Percentiles rank a stretch among this genome's conserved stretches.
phyloP scores from a whole-genome alignment of 2,329 filamentous ascomycete species.

The Trichoderma sp. region DNA sequence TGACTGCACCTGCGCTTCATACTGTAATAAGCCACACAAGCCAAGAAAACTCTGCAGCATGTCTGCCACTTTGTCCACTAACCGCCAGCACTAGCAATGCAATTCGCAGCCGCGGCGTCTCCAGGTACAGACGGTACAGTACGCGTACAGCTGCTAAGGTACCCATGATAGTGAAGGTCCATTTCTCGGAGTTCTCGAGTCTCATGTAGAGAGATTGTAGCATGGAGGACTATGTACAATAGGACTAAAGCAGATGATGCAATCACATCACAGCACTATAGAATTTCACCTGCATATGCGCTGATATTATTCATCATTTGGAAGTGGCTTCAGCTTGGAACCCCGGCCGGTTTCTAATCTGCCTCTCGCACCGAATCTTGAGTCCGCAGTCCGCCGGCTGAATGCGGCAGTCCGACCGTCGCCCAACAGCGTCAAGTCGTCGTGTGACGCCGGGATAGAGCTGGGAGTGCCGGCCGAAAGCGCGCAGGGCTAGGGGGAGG shows the following conservation, averaged over 20 bases:
- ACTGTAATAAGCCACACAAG: background rate
- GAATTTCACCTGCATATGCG: background rate
- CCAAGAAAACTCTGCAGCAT: background rate
- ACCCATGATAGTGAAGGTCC: background rate
- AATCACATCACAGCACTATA: slow-evolving; percentile 8
- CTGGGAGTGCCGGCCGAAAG: background rate
- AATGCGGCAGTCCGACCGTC: background rate
- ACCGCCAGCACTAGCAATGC: background rate
- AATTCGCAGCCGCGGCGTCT: background rate
- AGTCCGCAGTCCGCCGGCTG: background rate
- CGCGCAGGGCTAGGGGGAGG: background rate
- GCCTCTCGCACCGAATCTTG: background rate
- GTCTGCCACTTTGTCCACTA: background rate
- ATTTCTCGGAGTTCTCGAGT: background rate
- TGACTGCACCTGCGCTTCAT: background rate
- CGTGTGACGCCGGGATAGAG: background rate
- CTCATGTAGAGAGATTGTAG: too few species aligned
- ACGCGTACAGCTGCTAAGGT: background rate
- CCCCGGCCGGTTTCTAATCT: background rate
- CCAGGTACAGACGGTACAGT: background rate
- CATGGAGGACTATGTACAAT: too few species aligned
- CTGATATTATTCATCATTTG: slow-evolving; percentile 1
- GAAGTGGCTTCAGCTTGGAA: background rate
- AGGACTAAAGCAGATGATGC: background rate
- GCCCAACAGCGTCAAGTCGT: background rate